Base-by-base conservation (phyloP, 306 rosid species). In the Pterocarpus macrocarpus region DNA sequence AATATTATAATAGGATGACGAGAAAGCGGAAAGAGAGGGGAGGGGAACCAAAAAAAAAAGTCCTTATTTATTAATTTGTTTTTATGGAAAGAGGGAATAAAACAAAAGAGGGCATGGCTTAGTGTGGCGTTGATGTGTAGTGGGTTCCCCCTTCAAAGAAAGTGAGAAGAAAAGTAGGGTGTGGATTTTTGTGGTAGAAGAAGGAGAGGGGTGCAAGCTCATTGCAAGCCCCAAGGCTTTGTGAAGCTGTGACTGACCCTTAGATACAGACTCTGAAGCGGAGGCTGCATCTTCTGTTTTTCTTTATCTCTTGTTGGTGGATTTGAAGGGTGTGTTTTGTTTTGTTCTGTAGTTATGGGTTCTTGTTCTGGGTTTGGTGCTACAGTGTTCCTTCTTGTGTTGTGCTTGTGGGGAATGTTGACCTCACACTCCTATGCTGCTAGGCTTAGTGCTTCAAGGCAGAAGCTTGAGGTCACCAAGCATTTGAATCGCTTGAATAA, bases 401-500 rank as follows among this genome's bases (percentile, higher is more conserved):
- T 90, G 33, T 84, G 85, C 61, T 78, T 93, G 15, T 88, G 77
- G 92, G 83, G 84, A 59, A 64, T 84, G 4, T 74, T 90, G 66
- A 69, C 82, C 84, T 89, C 98, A 13, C 14, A 85, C 1, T 83
- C 88, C n/a, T 91, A 82, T 78, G 96, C 91, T 4, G 81, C 94
- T 56, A 89, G 99, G 77, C 79, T 88, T 41, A 79, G 89, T 80
- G 85, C 69, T 73, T 86, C 97, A 30, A 86, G 90, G 75, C 98
- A 94, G 87, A 90, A 85, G 71, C 89, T 96, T 78, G 98, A 96
- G 71, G 87, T 94, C 36, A 86, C 75, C 71, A 94, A 86, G 85
- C 99, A 92, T 77, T 92, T 96, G 87, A 82, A 88, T 67, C 98
- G 97, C 36, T 82, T 96, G 81, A 96, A 96, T 88, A 96, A 96